Evolutionary conservation across 805 yeast species (phyloP), one percentile per base, ranked within the genome.

Genomic region (Dipodascus geniculatus): DNA sequence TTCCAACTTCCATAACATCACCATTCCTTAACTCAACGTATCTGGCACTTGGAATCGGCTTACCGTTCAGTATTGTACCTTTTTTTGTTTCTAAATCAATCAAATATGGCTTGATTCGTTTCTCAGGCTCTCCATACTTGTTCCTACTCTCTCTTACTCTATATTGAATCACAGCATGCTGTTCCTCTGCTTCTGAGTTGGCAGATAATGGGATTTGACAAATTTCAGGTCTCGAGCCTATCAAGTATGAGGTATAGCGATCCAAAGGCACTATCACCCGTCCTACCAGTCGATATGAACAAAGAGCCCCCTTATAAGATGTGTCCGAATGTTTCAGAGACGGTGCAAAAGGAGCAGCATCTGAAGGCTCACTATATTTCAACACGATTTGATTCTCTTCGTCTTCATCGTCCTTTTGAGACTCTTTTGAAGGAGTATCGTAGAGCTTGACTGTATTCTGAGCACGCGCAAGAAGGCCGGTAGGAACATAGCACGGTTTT

Each of bases 161-260:
- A 56, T 72, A 76, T 56, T 76, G 80, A 4, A 77, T 64, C 0
- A 68, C 80, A 20, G 79, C 78, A 58, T 77, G 81, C 58, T 76
- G 78, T 61, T 71, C 71, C 6, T 38, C 44, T 0, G 77, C 73
- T 51, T 74, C 70, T 1, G 70, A 62, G 23, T 64, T 67, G 49
- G 69, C 68, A 3, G 66, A 67, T 1, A 73, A 63, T 23, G 59
- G 57, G 2, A 74, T 64, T 57, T 74, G 74, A 16, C 69, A 73
- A 1, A 73, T 60, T 23, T 61, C 60, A 3, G 52, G 59, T 42
- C 64, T 69, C 38, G 77, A 59, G 0, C 79, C 79, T 3, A 74
- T 57, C 11, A 73, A 56, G 48, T 64, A 68, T 24, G 51, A 60
- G 20, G 68, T 64, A 38, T 63, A 68, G 0, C 54, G 59, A 42